Evolutionary conservation across 2,329 filamentous ascomycete species (phyloP), one percentile per base, ranked within the genome.

Genomic region (Nemania sp.): DNA sequence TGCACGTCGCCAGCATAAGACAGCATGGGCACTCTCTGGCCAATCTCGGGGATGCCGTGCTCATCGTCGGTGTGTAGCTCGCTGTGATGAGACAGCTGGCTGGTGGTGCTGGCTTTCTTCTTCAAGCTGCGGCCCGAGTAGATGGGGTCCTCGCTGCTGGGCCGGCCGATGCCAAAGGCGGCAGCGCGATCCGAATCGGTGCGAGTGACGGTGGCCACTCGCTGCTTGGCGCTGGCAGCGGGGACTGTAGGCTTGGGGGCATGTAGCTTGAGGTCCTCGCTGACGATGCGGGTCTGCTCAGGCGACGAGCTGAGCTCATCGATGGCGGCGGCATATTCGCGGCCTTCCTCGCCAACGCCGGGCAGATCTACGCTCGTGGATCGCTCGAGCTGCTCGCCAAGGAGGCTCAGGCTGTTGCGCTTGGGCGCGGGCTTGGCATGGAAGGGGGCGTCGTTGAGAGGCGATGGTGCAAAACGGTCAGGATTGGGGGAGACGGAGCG

Each of bases 1-100:
- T 99, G 94, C 8, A 97, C 94, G 69, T 97, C 93, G 57, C 94
- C 94, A 37, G 94, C 90, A 69, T 94, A 84, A 48, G 87, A 89
- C 68, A 94, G 88, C 90, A 99, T 94, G 44, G 94, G 94, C 33
- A 99, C 93, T 67, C 92, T 88, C 66, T 90, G 84, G 42, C 93
- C 93, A 62, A 97, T 94, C 68, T 95, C 90, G 2, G 92, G 92
- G 64, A 97, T 96, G 19, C 92, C 93, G 50, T 91, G 86, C 60
- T 94, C 89, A 40, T 93, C 89, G 15, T 88, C 88, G 34, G 74
- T 68, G 59, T 86, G 74, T 34, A 72, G 73, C 40, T 79, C 77
- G 51, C 78, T 66, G 33, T 68, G 77, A 41, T 77, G 76, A 36
- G 80, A 79, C 31, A 77, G 69, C 46, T 80, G 79, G 54, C 78